Base-by-base conservation (phyloP, 2,329 filamentous ascomycete species). In the Thielaviopsis ethacetica region DNA sequence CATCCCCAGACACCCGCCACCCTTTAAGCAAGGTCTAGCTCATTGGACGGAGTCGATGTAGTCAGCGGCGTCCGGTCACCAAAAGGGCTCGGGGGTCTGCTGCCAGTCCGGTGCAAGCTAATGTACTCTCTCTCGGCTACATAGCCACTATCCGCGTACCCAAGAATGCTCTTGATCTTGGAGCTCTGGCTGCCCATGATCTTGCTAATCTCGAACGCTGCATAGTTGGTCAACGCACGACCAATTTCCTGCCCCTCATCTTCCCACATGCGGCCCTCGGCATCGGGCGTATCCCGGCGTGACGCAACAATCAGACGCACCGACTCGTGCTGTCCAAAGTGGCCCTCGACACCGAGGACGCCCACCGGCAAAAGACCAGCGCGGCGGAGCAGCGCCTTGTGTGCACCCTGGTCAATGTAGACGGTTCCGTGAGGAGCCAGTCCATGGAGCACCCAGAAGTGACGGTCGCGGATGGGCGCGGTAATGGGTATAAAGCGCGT, bases 401-500 rank as follows among this genome's bases (percentile, higher is more conserved):
- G 84, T 3, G 91, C 91, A 50, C 93, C 93, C n/a, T 81, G 75
- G 73, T 98, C 93, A 65, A 98, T 94, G 72, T 88, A 97, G 26
- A 98, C 69, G 1, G 86, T 95, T 15, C 93, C 93, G 66, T 95
- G 91, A 0, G 93, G 89, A 24, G 85, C 84, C 12, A 96, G 82
- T 10, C 91, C 93, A 71, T 98, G 89, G 0, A 97, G 78, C 54
- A 98, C 84, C 93, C 93, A 98, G 77, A 98, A 97, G 68, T 93
- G 90, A 62, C 91, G 85, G 69, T 96, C 93, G 59, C 89, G 84
- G 61, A 97, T 93, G 0, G 91, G 91, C 26, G 87, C 83, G 0
- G 80, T 75, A 10, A 89, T 89, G 0, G 91, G 89, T 13, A 95
- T 77, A 76, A 98, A 98, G 60, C 93, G 85, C 2, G 93, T 98